These are phyloP conservation scores for Pythium scleroteichum DNA, from an alignment of 352 stramenopile genomes.

Conservation along the genomic window DNA sequence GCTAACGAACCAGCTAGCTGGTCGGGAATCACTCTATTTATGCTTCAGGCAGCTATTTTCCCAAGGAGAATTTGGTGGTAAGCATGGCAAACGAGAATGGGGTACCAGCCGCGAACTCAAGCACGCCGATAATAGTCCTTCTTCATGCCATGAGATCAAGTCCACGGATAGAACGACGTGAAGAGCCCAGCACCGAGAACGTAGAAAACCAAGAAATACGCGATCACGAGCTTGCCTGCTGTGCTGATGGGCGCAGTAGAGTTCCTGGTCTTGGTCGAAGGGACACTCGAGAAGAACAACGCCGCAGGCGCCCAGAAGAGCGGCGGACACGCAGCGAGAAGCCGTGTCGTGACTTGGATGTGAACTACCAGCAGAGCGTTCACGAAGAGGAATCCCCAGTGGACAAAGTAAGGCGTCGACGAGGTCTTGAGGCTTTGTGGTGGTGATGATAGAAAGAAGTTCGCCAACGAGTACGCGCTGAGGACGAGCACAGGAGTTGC, in stretches of 20 bases:
- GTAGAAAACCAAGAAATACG: conserved; percentile 75
- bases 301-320: conserved; percentile 77
- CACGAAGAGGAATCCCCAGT: conserved; percentile 76
- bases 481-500: conserved; percentile 86
- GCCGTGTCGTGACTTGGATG: conserved; percentile 85
- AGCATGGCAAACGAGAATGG: no score
- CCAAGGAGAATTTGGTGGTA: no score
- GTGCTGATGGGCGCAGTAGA: conserved; percentile 4
- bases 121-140: no score
- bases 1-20: no score
- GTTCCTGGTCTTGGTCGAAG: no score
- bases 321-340: conserved; percentile 72
- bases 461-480: conserved; percentile 47
- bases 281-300: conserved; percentile 13
- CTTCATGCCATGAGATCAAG: conserved; percentile 11
- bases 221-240: conserved; percentile 39
- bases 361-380: conserved; percentile 81
- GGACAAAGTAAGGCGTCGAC: conserved; percentile 55
- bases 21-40: no score
- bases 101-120: no score
- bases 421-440: not conserved
- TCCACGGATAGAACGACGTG: conserved; percentile 84
- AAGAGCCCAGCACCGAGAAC: conserved; percentile 73
- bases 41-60: no score
- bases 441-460: conserved; percentile 40